phyloP scores from a whole-genome alignment of 208 protist species.

The Leishmania mexicana region DNA sequence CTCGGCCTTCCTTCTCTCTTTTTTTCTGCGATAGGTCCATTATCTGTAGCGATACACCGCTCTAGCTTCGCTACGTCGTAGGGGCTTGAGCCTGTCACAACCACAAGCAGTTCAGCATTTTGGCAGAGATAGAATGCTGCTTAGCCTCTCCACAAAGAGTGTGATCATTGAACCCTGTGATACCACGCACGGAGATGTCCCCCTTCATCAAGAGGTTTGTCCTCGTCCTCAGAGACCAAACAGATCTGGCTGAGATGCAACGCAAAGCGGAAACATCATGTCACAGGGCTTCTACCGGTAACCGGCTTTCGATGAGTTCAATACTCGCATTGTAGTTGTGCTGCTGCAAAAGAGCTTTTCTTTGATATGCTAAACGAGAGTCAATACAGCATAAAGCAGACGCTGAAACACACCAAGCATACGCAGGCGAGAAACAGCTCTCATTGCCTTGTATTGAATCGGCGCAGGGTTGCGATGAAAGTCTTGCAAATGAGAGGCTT shows the following conservation, averaged over 20 bases:
- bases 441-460: not conserved
- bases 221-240: not conserved
- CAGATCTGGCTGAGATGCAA: not conserved
- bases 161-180: not conserved
- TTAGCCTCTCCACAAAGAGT: not conserved
- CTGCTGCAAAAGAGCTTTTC: not conserved
- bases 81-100: not conserved
- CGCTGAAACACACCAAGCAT: not conserved
- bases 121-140: not conserved
- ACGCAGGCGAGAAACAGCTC: not conserved
- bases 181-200: too few species aligned
- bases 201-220: not conserved
- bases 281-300: not conserved
- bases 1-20: not conserved
- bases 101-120: not conserved
- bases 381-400: not conserved
- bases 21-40: not conserved
- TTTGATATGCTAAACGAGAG: not conserved
- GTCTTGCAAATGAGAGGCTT: too few species aligned
- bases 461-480: not conserved
- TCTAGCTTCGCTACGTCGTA: not conserved
- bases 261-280: too few species aligned
- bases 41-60: not conserved
- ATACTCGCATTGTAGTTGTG: not conserved
- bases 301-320: not conserved